phyloP scores from a whole-genome alignment of 345 rosid genomes.

The Brassica nigra region DNA sequence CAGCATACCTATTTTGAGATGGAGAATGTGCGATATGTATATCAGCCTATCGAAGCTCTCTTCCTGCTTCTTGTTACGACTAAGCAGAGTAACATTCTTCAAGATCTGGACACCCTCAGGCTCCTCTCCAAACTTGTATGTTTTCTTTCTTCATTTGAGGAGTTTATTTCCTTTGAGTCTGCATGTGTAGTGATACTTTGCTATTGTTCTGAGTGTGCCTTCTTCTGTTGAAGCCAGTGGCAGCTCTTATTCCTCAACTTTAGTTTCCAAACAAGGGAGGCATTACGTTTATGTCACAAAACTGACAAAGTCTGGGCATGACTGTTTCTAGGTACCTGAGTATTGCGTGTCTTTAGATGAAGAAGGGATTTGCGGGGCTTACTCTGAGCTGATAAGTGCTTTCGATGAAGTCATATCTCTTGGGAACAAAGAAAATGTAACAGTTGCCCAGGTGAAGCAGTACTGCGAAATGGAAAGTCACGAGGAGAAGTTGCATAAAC shows the following conservation, averaged over 20 bases:
- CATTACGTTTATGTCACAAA: too few relatives aligned
- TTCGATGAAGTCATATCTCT: conserved; percentile 98
- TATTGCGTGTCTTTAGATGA: conserved; percentile 82
- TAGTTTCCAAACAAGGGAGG: background rate
- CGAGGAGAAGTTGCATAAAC: conserved; percentile 96
- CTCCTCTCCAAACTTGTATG: conserved; percentile 93
- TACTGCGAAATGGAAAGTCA: conserved; percentile 99
- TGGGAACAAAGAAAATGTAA: conserved; percentile 98
- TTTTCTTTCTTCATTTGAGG: background rate
- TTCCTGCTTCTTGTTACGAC: conserved; percentile 91
- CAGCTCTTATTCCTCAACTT: too few relatives aligned
- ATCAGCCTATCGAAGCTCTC: conserved; percentile 92
- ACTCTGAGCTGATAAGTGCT: conserved; percentile 90
- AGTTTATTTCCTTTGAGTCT: background rate
- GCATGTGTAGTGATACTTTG: background rate
- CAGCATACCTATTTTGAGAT: conserved; percentile 90
- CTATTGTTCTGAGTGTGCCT: too few relatives aligned
- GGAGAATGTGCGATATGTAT: conserved; percentile 95
- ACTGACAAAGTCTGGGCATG: background rate
- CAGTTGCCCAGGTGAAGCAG: conserved; percentile 94
- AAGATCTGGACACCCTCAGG: conserved; percentile 91
- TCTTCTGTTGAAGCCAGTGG: too few relatives aligned
- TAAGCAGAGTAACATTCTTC: conserved; percentile 97
- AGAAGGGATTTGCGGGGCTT: conserved; percentile 82
- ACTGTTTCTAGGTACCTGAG: conserved; percentile 83